Conservation (phyloP, 164 flowering plant genomes). For the Sedum album region DNA sequence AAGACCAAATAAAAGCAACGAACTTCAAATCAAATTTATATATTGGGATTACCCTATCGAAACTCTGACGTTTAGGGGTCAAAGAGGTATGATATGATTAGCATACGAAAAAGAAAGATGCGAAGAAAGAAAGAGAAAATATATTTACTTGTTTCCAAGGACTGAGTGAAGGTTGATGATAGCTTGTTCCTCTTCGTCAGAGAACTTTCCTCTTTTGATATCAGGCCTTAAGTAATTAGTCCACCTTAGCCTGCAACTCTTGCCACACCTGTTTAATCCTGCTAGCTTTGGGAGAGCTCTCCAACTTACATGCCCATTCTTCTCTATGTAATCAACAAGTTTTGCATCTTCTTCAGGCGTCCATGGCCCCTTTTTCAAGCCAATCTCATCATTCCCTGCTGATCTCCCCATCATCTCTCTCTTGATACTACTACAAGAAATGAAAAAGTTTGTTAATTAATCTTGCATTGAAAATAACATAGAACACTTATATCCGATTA, state of each 20-base stretch:
- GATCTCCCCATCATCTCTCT: not conserved
- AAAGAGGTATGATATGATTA: no score
- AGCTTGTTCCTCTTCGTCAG: slow-evolving; percentile 4
- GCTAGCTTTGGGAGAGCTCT: slow-evolving; percentile 3
- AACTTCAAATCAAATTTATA: no score
- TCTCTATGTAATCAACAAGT: not conserved
- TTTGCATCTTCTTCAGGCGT: not conserved
- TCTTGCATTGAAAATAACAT: not conserved
- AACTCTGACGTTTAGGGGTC: no score
- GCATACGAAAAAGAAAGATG: no score
- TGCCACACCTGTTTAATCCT: slow-evolving; percentile 2
- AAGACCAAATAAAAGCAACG: no score
- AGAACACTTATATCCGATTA: not conserved
- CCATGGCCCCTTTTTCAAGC: not conserved
- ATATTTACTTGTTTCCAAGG: slow-evolving; percentile 2
- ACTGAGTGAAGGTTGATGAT: slow-evolving; percentile 2
- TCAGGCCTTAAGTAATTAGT: slow-evolving; percentile 3
- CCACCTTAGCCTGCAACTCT: slow-evolving; percentile 5
- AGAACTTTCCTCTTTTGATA: not conserved
- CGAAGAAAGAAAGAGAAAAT: no score
- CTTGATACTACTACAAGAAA: not conserved
- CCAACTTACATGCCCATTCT: slow-evolving; percentile 3
- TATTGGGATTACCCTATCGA: no score
- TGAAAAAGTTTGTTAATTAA: no score
- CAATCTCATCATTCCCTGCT: not conserved